These are phyloP conservation scores for Alisma plantagoaquatica DNA, from an alignment of 106 monocot species.

Conservation along the genomic window DNA sequence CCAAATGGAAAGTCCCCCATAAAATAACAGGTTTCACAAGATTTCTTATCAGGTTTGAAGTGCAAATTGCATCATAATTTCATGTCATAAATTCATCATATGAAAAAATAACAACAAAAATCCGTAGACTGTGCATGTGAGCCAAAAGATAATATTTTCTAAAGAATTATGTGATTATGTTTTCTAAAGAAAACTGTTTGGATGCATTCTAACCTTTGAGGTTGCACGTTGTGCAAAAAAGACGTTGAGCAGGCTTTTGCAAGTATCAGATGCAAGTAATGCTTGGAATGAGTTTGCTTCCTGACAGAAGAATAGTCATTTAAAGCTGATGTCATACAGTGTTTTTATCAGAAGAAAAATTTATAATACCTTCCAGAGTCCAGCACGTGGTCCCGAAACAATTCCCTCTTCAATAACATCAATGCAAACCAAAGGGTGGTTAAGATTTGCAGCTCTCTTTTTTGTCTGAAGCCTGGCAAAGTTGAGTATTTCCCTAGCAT, in stretches of 20 bases:
- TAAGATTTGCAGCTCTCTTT: conserved; percentile 65
- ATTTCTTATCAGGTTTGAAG: no score
- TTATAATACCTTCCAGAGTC: conserved; percentile 81
- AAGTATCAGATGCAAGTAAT: conserved; percentile 60
- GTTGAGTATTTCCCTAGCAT: conserved; percentile 84
- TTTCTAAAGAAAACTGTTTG: no score
- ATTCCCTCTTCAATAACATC: conserved; percentile 93
- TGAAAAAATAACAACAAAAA: no score
- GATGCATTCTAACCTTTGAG: conserved; percentile 63
- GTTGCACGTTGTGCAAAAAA: conserved; percentile 89
- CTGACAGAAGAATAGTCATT: conserved; percentile 30
- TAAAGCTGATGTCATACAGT: not conserved
- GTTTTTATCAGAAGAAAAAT: not conserved
- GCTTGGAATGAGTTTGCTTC: conserved; percentile 54
- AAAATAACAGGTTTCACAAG: no score
- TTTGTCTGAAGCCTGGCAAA: conserved; percentile 79
- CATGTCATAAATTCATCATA: no score
- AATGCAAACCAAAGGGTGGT: conserved; percentile 76
- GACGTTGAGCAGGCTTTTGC: conserved; percentile 81
- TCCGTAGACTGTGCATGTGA: no score
- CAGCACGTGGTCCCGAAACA: conserved; percentile 75
- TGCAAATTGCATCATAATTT: no score
- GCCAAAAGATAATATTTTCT: no score
- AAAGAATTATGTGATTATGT: no score
- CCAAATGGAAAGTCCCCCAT: no score